phyloP scores from a whole-genome alignment of 306 rosid species.

The Hippophae tibetana region DNA sequence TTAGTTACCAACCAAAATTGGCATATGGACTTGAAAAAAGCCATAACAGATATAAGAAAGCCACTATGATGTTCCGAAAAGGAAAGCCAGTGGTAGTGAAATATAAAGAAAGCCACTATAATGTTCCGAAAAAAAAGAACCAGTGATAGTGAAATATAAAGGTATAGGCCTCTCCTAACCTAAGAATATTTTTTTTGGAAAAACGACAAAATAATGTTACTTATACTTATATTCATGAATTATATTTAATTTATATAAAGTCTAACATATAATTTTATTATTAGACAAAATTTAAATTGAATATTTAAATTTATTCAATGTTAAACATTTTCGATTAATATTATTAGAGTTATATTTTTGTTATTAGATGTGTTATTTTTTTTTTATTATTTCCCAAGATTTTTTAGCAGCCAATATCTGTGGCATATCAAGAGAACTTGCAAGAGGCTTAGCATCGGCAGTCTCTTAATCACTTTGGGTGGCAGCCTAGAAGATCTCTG shows the following conservation, averaged over 20 bases:
- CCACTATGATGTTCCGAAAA: not conserved
- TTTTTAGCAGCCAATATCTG: slow-evolving; percentile 50
- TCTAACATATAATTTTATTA: too few relatives aligned
- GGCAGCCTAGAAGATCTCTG: slow-evolving; percentile 18
- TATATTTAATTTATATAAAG: too few relatives aligned
- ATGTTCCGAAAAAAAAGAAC: too few relatives aligned
- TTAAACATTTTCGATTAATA: too few relatives aligned
- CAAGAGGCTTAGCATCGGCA: slow-evolving; percentile 49
- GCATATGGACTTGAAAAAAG: not conserved
- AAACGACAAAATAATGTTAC: too few relatives aligned
- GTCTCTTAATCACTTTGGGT: slow-evolving; percentile 74
- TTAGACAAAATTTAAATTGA: too few relatives aligned
- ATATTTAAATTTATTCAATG: too few relatives aligned
- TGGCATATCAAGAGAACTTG: slow-evolving; percentile 40
- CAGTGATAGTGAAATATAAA: too few relatives aligned
- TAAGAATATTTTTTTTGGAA: too few relatives aligned
- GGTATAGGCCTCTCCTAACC: slow-evolving; percentile 34
- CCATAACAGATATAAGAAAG: not conserved
- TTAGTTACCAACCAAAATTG: not conserved
- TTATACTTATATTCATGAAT: too few relatives aligned
- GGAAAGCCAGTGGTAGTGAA: not conserved
- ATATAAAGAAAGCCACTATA: not conserved
- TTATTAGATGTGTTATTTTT: too few relatives aligned
- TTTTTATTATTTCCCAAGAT: slow-evolving; percentile 7
- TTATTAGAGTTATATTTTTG: too few relatives aligned